A percentile compares a stretch with the other conserved stretches of the same genome.
Conservation (phyloP, 78 protist species). For the Anaeramoeba ignava region DNA sequence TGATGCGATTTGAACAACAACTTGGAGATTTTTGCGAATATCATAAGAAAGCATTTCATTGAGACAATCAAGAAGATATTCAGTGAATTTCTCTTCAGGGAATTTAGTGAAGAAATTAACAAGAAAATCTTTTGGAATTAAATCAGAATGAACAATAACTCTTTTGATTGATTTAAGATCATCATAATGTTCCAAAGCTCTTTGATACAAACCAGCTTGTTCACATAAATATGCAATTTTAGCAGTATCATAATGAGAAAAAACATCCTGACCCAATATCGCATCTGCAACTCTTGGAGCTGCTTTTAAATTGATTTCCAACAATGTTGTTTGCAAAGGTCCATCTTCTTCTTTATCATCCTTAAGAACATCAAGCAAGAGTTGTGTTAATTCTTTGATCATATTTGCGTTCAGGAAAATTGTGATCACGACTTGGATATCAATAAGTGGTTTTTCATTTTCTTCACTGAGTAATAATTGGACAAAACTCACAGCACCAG, state of each 20-base stretch:
- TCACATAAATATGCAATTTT: constrained; percentile 90
- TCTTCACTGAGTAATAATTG: constrained; percentile 40
- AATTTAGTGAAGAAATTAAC: constrained; percentile 58
- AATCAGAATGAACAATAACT: constrained; percentile 55
- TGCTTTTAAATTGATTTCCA: constrained; percentile 79
- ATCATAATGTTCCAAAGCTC: constrained; percentile 92
- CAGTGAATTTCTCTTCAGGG: constrained; percentile 65
- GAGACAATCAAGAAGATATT: constrained; percentile 74
- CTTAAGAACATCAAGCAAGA: constrained; percentile 86
- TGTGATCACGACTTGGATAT: constrained; percentile 64
- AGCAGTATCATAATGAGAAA: constrained; percentile 80
- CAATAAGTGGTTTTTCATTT: constrained; percentile 53
- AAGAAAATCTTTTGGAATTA: constrained; percentile 39
- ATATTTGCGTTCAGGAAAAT: constrained; percentile 54
- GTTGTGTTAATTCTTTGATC: constrained; percentile 72
- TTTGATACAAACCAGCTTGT: constrained; percentile 77
- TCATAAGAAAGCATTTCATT: constrained; percentile 65
- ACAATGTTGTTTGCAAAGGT: constrained; percentile 84
- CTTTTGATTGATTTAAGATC: constrained; percentile 82
- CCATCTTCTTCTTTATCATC: constrained; percentile 57
- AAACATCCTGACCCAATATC: constrained; percentile 63
- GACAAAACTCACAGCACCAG: constrained; percentile 74
- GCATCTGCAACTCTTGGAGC: constrained; percentile 78
- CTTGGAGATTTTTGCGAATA: constrained; percentile 69
- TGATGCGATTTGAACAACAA: constrained; percentile 75